A percentile compares a stretch with the other conserved stretches of the same genome.
Evolutionary conservation across 306 rosid species (phyloP).

Genomic region (Castanea crenata): DNA sequence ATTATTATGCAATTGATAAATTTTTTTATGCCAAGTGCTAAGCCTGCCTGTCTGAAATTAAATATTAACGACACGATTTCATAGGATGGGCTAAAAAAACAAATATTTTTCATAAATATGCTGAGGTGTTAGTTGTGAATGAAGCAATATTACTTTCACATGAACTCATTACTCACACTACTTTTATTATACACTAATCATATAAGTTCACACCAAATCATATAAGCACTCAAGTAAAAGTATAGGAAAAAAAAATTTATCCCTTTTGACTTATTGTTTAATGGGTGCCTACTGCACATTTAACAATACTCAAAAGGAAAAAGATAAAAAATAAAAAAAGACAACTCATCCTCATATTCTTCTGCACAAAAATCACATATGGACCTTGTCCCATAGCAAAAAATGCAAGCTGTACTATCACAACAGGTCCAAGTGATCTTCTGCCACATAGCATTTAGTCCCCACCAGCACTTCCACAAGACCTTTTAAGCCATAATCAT

Average conservation of each 20-base stretch:
- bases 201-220: too few relatives aligned
- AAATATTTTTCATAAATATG: too few relatives aligned
- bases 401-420: conserved; percentile 27
- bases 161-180: too few relatives aligned
- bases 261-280: too few relatives aligned
- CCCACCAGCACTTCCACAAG: conserved; percentile 30
- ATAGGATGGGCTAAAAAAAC: neutral
- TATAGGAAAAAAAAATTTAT: too few relatives aligned
- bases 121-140: too few relatives aligned
- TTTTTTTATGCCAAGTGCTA: conserved; percentile 8
- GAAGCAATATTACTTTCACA: too few relatives aligned
- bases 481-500: conserved; percentile 21
- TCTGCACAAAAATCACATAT: conserved; percentile 8
- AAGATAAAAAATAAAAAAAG: neutral
- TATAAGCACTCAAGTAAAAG: too few relatives aligned
- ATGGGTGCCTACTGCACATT: neutral
- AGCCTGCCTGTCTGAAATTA: neutral
- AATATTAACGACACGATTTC: neutral
- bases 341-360: conserved; percentile 19
- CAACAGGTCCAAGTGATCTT: neutral
- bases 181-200: too few relatives aligned
- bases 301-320: conserved; percentile 1
- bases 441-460: conserved; percentile 13
- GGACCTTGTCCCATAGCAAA: conserved; percentile 23
- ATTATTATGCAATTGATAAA: too few relatives aligned